Evolutionary conservation across 306 rosid genomes (phyloP), one percentile per base, ranked within the genome.

Genomic region (Medicago ruthenica): DNA sequence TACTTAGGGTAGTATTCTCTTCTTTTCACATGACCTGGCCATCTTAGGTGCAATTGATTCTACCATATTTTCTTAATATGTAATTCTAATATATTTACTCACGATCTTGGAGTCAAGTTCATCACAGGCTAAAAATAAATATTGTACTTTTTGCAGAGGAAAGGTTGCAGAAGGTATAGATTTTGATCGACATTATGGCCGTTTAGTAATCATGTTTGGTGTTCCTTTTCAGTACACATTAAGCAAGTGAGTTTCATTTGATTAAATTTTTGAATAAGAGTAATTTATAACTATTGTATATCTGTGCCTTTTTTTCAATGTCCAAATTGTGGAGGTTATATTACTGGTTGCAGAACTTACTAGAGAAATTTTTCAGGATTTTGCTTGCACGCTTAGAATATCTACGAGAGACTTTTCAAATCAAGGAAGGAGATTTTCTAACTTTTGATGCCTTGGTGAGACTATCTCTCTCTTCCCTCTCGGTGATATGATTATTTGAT

Each of bases 101-200:
- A 69, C 7, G 6, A 16, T 27, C 44, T 31, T 70, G 36, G 54
- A 39, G 42, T 66, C 67, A 36, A 39, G 53, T 71, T 66, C 57
- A 77, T 71, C 17, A 24, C 53, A 37, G 67, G 16, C 53, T 57
- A 64, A 69, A 27, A 54, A 71, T 48, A 37, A 37, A 45, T 27
- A 5, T 44, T 44, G 39, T 41, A 31, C 41, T 67, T 69, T 78
- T 77, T 81, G 75, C 84, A 93, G 98, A 86, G 96, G 98, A 59
- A 93, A 93, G 80, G 98, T 93, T 76, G 96, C 96, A 5, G 96
- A 93, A 84, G 98, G 98, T 61, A 90, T 90, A 74, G 98, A 90
- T 83, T 90, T 93, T 75, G 96, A 93, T 89, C 89, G 96, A 53
- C 95, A 90, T 80, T 93, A 93, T 87, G 98, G 98, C 58, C 87